Base-by-base conservation (phyloP, 2,329 filamentous ascomycete species). In the Juglanconis juglandina region DNA sequence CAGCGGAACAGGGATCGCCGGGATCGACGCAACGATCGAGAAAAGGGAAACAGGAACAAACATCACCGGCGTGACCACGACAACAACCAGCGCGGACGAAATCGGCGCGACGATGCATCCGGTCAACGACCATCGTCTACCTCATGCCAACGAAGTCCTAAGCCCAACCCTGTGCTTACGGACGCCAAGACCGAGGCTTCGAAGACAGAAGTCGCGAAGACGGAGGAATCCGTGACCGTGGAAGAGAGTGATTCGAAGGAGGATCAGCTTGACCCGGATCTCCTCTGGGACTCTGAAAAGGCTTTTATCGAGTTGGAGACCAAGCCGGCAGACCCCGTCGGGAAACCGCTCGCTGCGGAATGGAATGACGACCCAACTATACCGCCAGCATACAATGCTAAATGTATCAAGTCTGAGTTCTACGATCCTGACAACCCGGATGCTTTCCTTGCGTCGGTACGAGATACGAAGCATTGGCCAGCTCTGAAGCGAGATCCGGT, bases 361-460 rank as follows among this genome's bases (percentile, higher is more conserved):
- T 81, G 78, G 61, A 76, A 71, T 44, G 77, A 80, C 24, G 74
- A 77, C 14, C 73, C 79, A 7, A 76, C 81, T 37, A 75, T 80
- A 44, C 77, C 79, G 33, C 75, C 75, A 17, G 72, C 76, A 5
- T 77, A 75, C 66, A 73, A 78, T 63, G 73, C 77, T 11, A 72
- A 72, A 24, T 75, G 73, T 58, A 73, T 81, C 51, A 75, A 76
- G 48, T 81, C 79, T 2, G 71, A 74, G 32, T 81, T 76, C 64
- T 76, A 77, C 56, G 75, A 71, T 30, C 72, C 75, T 39, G 72
- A 77, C 17, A 78, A 81, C 60, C 61, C 73, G 17, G 72, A 75
- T 35, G 75, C 78, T 13, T 82, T 79, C 64, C 68, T 64, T n/a
- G 68, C 71, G 34, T 74, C 75, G 33, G 73, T 81, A 39, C 73